phyloP scores from a whole-genome alignment of 257 asterid genomes.

The Solanum corneliomulleri region DNA sequence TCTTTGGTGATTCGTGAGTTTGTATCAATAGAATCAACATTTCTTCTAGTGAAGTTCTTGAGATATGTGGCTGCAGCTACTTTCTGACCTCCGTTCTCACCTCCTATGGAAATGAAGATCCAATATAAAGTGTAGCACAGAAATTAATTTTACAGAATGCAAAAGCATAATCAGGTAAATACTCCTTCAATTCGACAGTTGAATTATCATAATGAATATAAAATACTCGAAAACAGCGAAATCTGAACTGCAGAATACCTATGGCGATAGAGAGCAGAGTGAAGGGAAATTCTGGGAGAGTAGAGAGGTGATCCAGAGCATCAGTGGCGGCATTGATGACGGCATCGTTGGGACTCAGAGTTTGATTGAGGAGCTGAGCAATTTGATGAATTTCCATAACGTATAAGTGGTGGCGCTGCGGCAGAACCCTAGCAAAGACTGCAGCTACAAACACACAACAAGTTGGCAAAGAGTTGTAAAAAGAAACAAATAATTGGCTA shows the following conservation, averaged over 20 bases:
- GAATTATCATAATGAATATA: background rate
- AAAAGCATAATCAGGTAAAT: background rate
- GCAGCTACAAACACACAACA: background rate
- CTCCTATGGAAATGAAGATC: background rate
- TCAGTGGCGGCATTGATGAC: slow-evolving; percentile 12
- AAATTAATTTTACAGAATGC: background rate
- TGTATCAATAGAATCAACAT: background rate
- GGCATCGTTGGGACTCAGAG: slow-evolving; percentile 15
- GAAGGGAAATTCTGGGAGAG: slow-evolving; percentile 13
- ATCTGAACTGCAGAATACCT: slow-evolving; percentile 5
- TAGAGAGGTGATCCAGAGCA: slow-evolving; percentile 16
- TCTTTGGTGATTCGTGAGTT: slow-evolving; percentile 11
- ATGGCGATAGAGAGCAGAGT: slow-evolving; percentile 18
- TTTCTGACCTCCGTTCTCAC: slow-evolving; percentile 15
- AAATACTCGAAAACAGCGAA: background rate
- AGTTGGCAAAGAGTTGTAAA: background rate
- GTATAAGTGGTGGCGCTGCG: background rate
- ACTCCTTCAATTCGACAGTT: background rate
- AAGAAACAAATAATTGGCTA: background rate
- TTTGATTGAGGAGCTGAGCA: slow-evolving; percentile 14
- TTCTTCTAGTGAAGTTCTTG: slow-evolving; percentile 26
- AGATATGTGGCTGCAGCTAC: slow-evolving; percentile 30
- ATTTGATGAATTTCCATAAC: slow-evolving; percentile 14
- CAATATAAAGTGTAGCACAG: background rate
- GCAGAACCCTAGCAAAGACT: slow-evolving; percentile 14